Conservation (phyloP, 495 filamentous ascomycete species). For the Penicillium arizonense region DNA sequence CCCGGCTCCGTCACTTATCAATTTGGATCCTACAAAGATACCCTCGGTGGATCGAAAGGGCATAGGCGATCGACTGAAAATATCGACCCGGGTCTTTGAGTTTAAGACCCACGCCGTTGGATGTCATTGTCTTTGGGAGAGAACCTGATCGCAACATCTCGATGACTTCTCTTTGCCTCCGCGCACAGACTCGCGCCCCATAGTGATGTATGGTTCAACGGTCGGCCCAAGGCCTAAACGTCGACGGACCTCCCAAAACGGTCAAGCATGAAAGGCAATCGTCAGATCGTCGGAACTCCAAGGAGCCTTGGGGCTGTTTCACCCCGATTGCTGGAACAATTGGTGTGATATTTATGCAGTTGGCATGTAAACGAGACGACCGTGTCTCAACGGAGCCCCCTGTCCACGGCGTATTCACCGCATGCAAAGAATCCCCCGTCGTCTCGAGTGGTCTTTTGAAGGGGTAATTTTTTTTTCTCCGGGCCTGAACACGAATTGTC, state of each 20-base stretch:
- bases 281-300: conserved; percentile 22
- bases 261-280: conserved; percentile 16
- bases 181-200: conserved; percentile 23
- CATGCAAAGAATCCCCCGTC: not conserved
- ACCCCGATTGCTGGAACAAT: not conserved
- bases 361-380: conserved; percentile 11
- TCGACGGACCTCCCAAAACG: conserved; percentile 7
- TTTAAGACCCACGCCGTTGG: conserved; percentile 8
- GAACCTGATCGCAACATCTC: too few relatives aligned
- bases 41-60: not conserved
- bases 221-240: conserved; percentile 17
- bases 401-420: not conserved
- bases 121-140: conserved; percentile 3
- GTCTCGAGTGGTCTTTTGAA: too few relatives aligned
- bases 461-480: too few relatives aligned
- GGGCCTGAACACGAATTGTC: not conserved
- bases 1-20: not conserved
- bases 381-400: not conserved
- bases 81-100: conserved; percentile 1
- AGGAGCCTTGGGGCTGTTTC: not conserved
- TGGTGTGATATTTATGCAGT: conserved; percentile 11
- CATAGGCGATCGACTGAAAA: not conserved
- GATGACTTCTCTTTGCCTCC: not conserved
- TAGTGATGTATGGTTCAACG: conserved; percentile 24
- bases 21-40: not conserved